Evolutionary conservation across 257 asterid genomes (phyloP), one percentile per base, ranked within the genome.

Genomic region (Gentiana straminea): DNA sequence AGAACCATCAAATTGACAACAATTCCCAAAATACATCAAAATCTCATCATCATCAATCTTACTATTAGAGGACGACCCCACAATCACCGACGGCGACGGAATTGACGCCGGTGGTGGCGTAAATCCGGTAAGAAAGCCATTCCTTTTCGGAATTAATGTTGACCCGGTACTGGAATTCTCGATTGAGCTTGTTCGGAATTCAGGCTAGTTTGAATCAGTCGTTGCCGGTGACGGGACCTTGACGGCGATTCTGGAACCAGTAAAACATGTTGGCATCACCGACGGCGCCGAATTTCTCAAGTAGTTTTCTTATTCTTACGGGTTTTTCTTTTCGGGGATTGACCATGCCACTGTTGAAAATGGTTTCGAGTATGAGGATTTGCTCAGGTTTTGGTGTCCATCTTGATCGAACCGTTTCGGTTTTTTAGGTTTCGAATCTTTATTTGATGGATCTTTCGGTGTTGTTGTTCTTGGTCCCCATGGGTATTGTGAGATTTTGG

Each of bases 161-260:
- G 43, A 24, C 7, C 37, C 50, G 2, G 57, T 34, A 12, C 66
- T 45, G 37, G 55, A 63, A 33, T 24, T 10, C n/a, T 47, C 3
- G 59, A 55, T 10, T 43, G 72, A 38, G 33, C 61, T 4, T 33
- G 69, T 8, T 58, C 72, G 4, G 36, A 57, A 13, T 54, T 9
- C 10, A 61, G 70, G 59, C 61, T 61, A 9, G 79, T 86, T 61
- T 77, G 85, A 15, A 77, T 68, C 35, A 77, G 83, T 3, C 88
- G 70, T 61, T 77, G 94, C 51, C 85, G 73, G 56, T 90, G 84
- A 36, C 91, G 75, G 5, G 82, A 79, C 75, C 91, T 62, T 3
- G 94, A 84, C 32, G 84, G 49, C 94, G 94, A 68, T 84, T 84
- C 72, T 84, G 91, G 76, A 84, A 84, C 94, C 94, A 84, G 75